Conservation (phyloP, 345 rosid species). For the Murraya koenigii region DNA sequence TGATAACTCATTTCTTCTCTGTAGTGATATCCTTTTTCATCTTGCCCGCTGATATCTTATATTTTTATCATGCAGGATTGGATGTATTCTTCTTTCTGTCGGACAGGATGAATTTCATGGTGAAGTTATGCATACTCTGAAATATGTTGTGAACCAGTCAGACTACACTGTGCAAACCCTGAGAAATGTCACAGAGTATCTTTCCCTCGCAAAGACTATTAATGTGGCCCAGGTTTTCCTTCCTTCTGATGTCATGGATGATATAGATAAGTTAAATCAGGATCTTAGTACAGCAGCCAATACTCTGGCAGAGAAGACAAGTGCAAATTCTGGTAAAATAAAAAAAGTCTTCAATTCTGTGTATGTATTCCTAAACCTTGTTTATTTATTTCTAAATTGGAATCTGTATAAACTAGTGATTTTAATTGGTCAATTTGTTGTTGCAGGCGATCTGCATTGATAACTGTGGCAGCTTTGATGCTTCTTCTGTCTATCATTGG, state of each 20-base stretch:
- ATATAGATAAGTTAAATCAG: conserved; percentile 72
- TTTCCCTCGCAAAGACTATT: conserved; percentile 83
- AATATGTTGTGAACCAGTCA: conserved; percentile 89
- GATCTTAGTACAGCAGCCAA: conserved; percentile 73
- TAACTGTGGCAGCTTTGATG: conserved; percentile 83
- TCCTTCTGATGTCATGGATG: conserved; percentile 63
- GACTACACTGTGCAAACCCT: conserved; percentile 84
- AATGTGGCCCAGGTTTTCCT: conserved; percentile 77
- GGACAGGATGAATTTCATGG: conserved; percentile 84
- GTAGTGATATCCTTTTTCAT: not conserved
- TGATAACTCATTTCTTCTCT: not conserved
- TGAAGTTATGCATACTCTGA: conserved; percentile 72
- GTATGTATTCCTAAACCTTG: conserved; percentile 43
- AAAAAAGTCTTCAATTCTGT: conserved; percentile 59
- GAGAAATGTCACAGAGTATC: conserved; percentile 79
- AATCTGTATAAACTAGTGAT: conserved; percentile 2
- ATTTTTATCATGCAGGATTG: conserved; percentile 49
- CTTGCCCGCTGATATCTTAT: conserved; percentile 14
- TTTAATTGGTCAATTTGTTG: conserved; percentile 10
- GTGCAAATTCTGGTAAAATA: conserved; percentile 66
- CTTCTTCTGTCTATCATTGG: conserved; percentile 79
- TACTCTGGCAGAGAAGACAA: conserved; percentile 64
- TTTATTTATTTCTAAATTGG: conserved; percentile 1
- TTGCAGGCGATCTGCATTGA: conserved; percentile 74
- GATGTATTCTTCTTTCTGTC: conserved; percentile 87